Evolutionary conservation across 2,329 filamentous ascomycete genomes (phyloP).

Genomic region (Neofusicoccum cordaticola): DNA sequence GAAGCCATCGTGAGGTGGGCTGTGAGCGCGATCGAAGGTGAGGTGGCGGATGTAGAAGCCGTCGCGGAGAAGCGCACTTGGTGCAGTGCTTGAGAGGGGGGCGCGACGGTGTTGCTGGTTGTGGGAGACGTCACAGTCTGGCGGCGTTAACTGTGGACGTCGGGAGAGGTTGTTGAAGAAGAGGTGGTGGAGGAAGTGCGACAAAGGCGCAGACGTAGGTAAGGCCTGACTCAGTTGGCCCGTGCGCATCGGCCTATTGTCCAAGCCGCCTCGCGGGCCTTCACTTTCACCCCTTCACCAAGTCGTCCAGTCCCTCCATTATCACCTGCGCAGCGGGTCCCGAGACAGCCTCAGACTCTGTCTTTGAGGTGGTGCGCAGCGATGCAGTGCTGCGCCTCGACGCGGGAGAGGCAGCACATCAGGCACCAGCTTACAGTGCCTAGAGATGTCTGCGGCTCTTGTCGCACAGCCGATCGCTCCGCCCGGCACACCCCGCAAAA

Average conservation of each 20-base stretch:
- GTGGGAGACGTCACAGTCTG: background rate
- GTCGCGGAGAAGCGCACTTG: background rate
- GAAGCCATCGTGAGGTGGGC: background rate
- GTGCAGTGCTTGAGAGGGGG: background rate
- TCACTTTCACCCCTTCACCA: background rate
- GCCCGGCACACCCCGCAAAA: background rate
- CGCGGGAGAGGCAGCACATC: background rate
- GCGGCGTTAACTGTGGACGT: background rate
- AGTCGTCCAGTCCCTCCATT: background rate
- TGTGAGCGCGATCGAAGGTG: background rate
- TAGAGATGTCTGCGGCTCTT: background rate
- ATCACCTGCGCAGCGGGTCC: too few relatives aligned
- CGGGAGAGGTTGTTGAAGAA: background rate
- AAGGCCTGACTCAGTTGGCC: background rate
- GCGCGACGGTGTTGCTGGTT: background rate
- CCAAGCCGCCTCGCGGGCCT: background rate
- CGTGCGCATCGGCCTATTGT: background rate
- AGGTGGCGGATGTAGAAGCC: background rate
- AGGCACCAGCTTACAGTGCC: background rate
- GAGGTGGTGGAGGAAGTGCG: background rate
- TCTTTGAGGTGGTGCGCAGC: too few relatives aligned
- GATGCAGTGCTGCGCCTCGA: background rate
- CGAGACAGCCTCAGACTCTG: too few relatives aligned
- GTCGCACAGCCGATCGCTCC: constrained; percentile 8
- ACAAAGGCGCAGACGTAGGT: background rate